Conservation (phyloP, 257 asterid genomes). For the Solanum chmielewskii region DNA sequence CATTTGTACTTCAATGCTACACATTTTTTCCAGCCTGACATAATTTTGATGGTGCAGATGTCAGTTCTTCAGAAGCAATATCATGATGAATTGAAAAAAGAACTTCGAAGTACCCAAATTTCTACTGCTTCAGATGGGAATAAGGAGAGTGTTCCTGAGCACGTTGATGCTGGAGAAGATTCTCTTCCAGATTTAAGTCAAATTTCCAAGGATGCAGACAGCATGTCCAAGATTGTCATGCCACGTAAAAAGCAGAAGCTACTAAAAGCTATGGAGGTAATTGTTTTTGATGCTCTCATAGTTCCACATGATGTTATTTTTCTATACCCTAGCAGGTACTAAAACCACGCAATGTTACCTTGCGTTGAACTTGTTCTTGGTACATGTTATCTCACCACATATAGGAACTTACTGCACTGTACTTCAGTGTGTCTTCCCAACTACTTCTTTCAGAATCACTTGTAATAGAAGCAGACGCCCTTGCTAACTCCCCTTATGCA, state of each 20-base stretch:
- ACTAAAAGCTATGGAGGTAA: conserved; percentile 55
- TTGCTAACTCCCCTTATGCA: neutral
- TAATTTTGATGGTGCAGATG: conserved; percentile 38
- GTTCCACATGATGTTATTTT: neutral
- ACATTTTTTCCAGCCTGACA: neutral
- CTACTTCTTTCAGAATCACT: neutral
- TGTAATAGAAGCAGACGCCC: neutral
- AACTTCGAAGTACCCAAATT: conserved; percentile 35
- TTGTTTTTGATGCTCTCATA: neutral
- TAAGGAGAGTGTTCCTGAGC: conserved; percentile 14
- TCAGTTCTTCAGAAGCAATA: conserved; percentile 39
- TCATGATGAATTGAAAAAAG: conserved; percentile 52
- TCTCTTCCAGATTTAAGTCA: conserved; percentile 30
- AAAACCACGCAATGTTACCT: neutral
- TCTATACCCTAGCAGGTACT: neutral
- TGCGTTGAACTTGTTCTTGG: neutral
- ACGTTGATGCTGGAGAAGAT: conserved; percentile 22
- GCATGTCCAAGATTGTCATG: conserved; percentile 39
- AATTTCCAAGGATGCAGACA: conserved; percentile 37
- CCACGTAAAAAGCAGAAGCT: conserved; percentile 53
- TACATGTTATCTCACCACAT: neutral
- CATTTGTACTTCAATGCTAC: neutral
- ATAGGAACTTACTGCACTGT: neutral
- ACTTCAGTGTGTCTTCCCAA: neutral
- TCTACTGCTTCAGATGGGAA: conserved; percentile 11